A percentile compares a stretch with the other conserved stretches of the same genome.
Evolutionary conservation across 192 early-diverging fungal species (phyloP).

Genomic region (Coemansia javaensis): DNA sequence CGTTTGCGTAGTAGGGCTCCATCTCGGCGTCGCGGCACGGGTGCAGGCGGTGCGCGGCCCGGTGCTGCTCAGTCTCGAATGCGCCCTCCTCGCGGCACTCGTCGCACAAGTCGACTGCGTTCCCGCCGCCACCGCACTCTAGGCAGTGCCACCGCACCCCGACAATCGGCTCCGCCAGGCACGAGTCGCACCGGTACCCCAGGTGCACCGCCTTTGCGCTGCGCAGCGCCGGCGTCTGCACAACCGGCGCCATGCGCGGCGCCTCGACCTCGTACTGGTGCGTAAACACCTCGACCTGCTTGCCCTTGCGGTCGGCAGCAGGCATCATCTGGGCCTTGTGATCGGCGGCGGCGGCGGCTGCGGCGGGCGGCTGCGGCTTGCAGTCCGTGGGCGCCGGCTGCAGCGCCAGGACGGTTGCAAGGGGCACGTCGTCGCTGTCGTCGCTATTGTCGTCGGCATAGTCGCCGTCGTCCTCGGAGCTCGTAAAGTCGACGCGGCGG

Average conservation of each 20-base stretch:
- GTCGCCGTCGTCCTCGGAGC: slow-evolving; percentile 22
- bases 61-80: slow-evolving; percentile 46
- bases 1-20: slow-evolving; percentile 49
- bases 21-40: slow-evolving; percentile 38
- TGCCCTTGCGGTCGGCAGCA: slow-evolving; percentile 41
- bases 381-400: no score
- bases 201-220: slow-evolving; percentile 38
- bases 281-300: slow-evolving; percentile 11
- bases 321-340: no score
- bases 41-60: slow-evolving; percentile 23
- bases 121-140: slow-evolving; percentile 57
- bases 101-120: slow-evolving; percentile 66
- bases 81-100: slow-evolving; percentile 56
- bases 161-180: slow-evolving; percentile 67
- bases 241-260: slow-evolving; percentile 1
- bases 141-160: slow-evolving; percentile 65
- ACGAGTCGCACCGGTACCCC: slow-evolving; percentile 60
- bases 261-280: not conserved
- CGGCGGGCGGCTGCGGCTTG: no score
- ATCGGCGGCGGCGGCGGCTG: not conserved
- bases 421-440: not conserved
- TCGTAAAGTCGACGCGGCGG: slow-evolving; percentile 41
- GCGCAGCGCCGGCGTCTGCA: slow-evolving; percentile 12
- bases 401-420: no score
- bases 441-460: slow-evolving; percentile 4